phyloP scores from a whole-genome alignment of 2,329 filamentous ascomycete species.

The Acephala macrosclerotiorum region DNA sequence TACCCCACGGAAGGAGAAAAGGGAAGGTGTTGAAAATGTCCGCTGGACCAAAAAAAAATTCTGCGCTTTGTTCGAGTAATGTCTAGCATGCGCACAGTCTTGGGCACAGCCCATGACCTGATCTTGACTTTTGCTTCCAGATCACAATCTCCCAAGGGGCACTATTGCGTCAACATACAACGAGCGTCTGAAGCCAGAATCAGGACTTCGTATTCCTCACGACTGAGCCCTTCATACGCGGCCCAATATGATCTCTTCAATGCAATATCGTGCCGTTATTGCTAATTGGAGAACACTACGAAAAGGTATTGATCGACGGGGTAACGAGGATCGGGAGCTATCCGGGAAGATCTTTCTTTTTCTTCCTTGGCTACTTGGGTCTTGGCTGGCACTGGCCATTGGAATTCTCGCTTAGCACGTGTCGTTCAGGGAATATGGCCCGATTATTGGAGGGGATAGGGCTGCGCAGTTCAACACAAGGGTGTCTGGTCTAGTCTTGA shows the following conservation, averaged over 20 bases:
- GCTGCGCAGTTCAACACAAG: background rate
- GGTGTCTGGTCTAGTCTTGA: background rate
- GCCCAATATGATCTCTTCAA: background rate
- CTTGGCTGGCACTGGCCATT: background rate
- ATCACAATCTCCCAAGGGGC: background rate
- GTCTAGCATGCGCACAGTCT: background rate
- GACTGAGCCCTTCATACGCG: background rate
- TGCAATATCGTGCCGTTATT: no score
- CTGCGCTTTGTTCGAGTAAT: background rate
- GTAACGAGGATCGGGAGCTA: background rate
- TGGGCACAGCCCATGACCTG: background rate
- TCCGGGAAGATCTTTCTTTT: background rate
- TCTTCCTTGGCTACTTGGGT: background rate
- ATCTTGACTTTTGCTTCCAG: background rate
- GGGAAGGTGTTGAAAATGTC: background rate
- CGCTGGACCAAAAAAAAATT: background rate
- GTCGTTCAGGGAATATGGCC: background rate
- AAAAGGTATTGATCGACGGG: conserved; percentile 3
- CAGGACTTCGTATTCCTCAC: background rate
- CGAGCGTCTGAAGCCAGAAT: background rate
- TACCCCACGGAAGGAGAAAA: background rate
- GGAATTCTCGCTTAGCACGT: conserved; percentile 5
- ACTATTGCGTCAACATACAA: background rate
- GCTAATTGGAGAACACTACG: background rate
- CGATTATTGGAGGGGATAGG: background rate